Conservation (phyloP, 371 early-diverging fungal genomes). For the Apophysomyces elegans region DNA sequence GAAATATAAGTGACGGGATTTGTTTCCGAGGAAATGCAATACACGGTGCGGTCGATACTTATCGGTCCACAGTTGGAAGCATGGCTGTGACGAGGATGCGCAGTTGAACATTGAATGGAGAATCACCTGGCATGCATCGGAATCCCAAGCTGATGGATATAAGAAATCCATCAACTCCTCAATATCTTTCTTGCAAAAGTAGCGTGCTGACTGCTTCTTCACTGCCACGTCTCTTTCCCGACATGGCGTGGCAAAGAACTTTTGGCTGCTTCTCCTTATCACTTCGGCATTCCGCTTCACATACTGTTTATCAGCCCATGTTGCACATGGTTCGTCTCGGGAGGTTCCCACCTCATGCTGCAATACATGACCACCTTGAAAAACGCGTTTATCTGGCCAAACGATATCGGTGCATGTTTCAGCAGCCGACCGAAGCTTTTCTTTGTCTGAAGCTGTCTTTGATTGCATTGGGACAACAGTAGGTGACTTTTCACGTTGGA, state of each 20-base stretch:
- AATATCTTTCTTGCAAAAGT: neutral
- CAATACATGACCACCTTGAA: constrained; percentile 23
- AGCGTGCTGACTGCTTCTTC: neutral
- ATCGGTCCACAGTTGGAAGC: constrained; percentile 31
- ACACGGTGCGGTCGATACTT: constrained; percentile 37
- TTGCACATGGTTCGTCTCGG: neutral
- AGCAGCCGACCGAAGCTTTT: neutral
- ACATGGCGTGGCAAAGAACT: neutral
- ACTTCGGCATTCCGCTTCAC: neutral
- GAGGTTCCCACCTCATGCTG: neutral
- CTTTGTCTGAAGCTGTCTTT: constrained; percentile 7
- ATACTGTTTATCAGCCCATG: neutral
- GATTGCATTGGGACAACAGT: neutral
- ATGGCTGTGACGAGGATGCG: neutral
- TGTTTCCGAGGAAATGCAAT: constrained; percentile 31
- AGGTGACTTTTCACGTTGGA: neutral
- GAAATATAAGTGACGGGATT: constrained; percentile 26
- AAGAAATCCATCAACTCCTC: constrained; percentile 12
- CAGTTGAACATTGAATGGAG: neutral
- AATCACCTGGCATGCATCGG: constrained; percentile 13
- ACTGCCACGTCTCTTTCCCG: neutral
- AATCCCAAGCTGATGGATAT: constrained; percentile 13
- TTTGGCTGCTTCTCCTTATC: neutral
- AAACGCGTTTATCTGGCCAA: constrained; percentile 22
- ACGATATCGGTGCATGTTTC: neutral